These are phyloP conservation scores for Tripterygium wilfordii DNA, from an alignment of 177 flowering plant genomes.

Conservation along the genomic window DNA sequence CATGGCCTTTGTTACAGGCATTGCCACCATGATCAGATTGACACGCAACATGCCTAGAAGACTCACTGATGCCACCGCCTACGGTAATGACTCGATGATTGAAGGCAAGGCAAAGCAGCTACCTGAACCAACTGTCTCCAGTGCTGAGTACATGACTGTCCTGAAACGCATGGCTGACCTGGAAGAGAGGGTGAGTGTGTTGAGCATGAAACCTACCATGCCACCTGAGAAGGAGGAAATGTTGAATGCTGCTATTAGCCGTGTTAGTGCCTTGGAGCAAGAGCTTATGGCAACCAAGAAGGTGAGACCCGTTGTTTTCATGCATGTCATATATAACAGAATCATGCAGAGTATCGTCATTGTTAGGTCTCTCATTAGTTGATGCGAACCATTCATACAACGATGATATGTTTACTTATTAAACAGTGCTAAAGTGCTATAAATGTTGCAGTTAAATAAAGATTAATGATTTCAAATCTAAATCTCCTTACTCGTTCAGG, in stretches of 20 bases:
- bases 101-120: slow-evolving; percentile 21
- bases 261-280: slow-evolving; percentile 40
- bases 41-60: slow-evolving; percentile 39
- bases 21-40: slow-evolving; percentile 33
- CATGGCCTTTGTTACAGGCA: slow-evolving; percentile 40
- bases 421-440: no score
- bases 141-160: slow-evolving; percentile 25
- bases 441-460: no score
- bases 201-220: slow-evolving; percentile 35
- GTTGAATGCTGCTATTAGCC: slow-evolving; percentile 35
- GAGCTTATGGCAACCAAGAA: slow-evolving; percentile 37
- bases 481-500: slow-evolving; percentile 14
- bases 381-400: no score
- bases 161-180: slow-evolving; percentile 51
- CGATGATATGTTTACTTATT: no score
- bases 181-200: slow-evolving; percentile 37
- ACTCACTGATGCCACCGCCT: slow-evolving; percentile 32
- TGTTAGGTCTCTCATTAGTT: no score
- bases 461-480: neutral
- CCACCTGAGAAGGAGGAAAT: slow-evolving; percentile 47
- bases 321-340: no score
- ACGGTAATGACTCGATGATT: slow-evolving; percentile 22
- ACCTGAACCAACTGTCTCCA: no score
- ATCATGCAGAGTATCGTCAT: no score
- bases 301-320: slow-evolving; percentile 26